phyloP scores from a whole-genome alignment of 345 rosid species.

The Viola odorata region DNA sequence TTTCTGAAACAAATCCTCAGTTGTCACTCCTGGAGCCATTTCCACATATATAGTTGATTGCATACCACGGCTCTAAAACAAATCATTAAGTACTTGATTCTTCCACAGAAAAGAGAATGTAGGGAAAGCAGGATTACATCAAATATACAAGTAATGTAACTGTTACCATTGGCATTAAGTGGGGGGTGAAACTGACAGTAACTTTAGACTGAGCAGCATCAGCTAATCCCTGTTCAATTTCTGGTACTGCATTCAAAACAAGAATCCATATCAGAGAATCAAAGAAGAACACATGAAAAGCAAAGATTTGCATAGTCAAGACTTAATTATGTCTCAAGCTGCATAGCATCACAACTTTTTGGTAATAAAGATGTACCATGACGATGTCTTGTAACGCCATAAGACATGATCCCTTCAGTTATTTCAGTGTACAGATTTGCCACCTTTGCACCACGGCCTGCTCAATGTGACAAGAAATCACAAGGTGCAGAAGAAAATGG shows the following conservation, averaged over 20 bases:
- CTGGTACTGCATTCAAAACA: conserved; percentile 62
- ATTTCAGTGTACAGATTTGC: conserved; percentile 75
- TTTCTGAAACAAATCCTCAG: conserved; percentile 58
- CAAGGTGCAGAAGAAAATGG: conserved; percentile 8
- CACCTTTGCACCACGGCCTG: conserved; percentile 97
- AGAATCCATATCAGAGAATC: conserved; percentile 10
- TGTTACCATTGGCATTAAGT: conserved; percentile 95
- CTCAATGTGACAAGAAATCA: conserved; percentile 15
- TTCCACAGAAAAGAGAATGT: conserved; percentile 7
- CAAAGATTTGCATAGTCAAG: neutral
- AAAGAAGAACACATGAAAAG: neutral
- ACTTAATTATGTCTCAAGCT: neutral
- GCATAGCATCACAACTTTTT: neutral
- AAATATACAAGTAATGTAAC: neutral
- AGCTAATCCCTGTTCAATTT: conserved; percentile 92
- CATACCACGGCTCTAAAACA: conserved; percentile 84
- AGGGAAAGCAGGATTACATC: conserved; percentile 6
- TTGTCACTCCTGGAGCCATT: conserved; percentile 61
- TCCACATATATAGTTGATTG: conserved; percentile 86
- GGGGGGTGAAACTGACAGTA: conserved; percentile 93
- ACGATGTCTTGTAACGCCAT: conserved; percentile 87
- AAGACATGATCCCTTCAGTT: conserved; percentile 87
- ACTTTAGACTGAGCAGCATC: conserved; percentile 64
- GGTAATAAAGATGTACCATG: conserved; percentile 53
- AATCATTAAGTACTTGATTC: conserved; percentile 7